Percentiles rank a stretch among this genome's conserved stretches.
These are phyloP conservation scores for Mollisiaceae sp. DNA, from an alignment of 2,329 filamentous ascomycete genomes.

Conservation along the genomic window DNA sequence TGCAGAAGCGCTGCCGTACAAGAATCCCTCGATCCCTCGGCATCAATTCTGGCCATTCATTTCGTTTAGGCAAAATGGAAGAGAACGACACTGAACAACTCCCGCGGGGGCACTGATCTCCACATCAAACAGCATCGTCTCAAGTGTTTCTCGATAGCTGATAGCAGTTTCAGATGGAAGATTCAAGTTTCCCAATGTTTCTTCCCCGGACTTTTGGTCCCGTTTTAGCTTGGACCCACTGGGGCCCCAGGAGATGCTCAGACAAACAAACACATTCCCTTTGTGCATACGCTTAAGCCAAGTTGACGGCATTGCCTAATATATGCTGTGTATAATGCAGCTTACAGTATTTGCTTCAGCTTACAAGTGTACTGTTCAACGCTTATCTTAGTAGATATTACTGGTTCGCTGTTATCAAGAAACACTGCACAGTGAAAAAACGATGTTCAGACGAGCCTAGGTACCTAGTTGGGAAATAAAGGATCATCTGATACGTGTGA, in stretches of 20 bases:
- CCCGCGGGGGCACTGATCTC: not conserved
- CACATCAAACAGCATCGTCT: not conserved
- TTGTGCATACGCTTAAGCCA: not conserved
- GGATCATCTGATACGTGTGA: too few species aligned
- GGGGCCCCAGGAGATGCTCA: not conserved
- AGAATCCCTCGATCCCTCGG: not conserved
- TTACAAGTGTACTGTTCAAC: not conserved
- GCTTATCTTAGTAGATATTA: too few species aligned
- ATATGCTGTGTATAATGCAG: not conserved
- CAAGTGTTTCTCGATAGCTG: conserved; percentile 2
- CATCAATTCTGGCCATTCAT: conserved; percentile 3
- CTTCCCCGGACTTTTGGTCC: not conserved
- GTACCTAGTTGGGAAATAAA: too few species aligned
- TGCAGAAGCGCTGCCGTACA: not conserved
- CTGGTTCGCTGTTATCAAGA: too few species aligned
- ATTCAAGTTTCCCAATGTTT: not conserved
- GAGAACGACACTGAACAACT: not conserved
- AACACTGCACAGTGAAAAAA: too few species aligned
- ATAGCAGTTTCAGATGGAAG: conserved; percentile 3
- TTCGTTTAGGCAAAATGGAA: not conserved
- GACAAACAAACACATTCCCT: not conserved
- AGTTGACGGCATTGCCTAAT: not conserved
- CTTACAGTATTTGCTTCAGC: not conserved
- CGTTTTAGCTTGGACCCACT: not conserved
- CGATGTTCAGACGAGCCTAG: too few species aligned